phyloP scores from a whole-genome alignment of 2,329 filamentous ascomycete genomes.

The Monosporascus sp. region DNA sequence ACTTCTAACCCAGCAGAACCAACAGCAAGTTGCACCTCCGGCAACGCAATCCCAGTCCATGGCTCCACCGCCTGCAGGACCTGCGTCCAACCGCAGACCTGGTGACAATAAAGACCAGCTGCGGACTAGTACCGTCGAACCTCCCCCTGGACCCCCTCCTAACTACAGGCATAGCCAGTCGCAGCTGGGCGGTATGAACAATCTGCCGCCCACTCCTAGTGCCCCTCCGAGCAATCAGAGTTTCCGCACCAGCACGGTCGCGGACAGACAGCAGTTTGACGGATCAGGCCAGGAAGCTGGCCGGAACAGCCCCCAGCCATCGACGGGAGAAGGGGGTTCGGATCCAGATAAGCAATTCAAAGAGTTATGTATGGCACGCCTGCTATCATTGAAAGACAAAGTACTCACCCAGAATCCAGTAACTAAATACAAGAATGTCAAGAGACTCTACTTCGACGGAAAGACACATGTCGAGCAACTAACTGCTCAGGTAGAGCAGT shows the following conservation, averaged over 20 bases:
- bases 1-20: constrained; percentile 12
- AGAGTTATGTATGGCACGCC: constrained; percentile 44
- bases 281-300: constrained; percentile 40
- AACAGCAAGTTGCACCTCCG: constrained; percentile 15
- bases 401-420: constrained; percentile 50
- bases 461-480: constrained; percentile 88
- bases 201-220: constrained; percentile 35
- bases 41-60: constrained; percentile 35
- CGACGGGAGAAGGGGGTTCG: constrained; percentile 35
- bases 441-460: constrained; percentile 94
- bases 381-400: constrained; percentile 1
- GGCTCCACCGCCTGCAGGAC: constrained; percentile 42
- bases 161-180: constrained; percentile 48
- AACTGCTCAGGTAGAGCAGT: constrained; percentile 79
- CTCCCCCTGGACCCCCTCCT: constrained; percentile 42
- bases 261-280: constrained; percentile 40
- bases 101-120: constrained; percentile 45
- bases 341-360: constrained; percentile 53
- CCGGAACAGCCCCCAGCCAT: constrained; percentile 53
- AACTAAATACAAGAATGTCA: constrained; percentile 96
- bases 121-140: constrained; percentile 34
- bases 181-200: constrained; percentile 37
- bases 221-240: constrained; percentile 28
- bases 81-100: constrained; percentile 39
- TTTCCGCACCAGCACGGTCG: constrained; percentile 36